Evolutionary conservation across 257 asterid species (phyloP).

Genomic region (Solanum chilense): DNA sequence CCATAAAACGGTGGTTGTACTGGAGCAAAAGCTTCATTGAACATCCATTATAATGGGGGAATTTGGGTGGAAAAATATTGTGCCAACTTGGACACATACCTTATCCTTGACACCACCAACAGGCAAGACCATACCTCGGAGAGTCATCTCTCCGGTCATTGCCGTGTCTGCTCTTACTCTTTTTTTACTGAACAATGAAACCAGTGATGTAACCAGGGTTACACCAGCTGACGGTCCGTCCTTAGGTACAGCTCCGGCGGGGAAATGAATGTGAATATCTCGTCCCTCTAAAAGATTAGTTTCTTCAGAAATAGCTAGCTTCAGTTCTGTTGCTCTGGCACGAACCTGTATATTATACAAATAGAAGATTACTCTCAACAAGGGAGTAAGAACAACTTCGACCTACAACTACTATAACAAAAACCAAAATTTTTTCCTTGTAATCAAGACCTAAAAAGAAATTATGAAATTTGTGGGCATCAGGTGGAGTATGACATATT

Average conservation of each 20-base stretch:
- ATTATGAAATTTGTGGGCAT: background rate
- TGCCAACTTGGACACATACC: constrained; percentile 33
- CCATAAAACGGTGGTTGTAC: background rate
- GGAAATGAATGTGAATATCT: constrained; percentile 94
- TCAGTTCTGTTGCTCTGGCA: constrained; percentile 87
- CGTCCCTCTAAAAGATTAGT: constrained; percentile 80
- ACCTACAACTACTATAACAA: background rate
- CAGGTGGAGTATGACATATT: background rate
- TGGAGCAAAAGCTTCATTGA: background rate
- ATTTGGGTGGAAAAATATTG: background rate
- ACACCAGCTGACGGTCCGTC: constrained; percentile 99
- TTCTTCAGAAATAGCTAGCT: constrained; percentile 49
- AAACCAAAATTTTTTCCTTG: background rate
- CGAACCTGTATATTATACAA: constrained; percentile 42
- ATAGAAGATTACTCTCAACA: background rate
- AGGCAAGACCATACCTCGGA: constrained; percentile 91
- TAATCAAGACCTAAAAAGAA: background rate
- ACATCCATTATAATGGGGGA: background rate
- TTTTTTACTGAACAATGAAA: constrained; percentile 87
- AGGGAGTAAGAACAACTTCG: background rate
- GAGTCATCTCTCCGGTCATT: constrained; percentile 98
- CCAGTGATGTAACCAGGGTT: constrained; percentile 93
- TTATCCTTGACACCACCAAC: constrained; percentile 99
- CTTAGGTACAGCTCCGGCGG: constrained; percentile 98
- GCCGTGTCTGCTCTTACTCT: constrained; percentile 98